A percentile compares a stretch with the other conserved stretches of the same genome.
phyloP scores from a whole-genome alignment of 2,329 filamentous ascomycete species.

The Xylaria sp. region DNA sequence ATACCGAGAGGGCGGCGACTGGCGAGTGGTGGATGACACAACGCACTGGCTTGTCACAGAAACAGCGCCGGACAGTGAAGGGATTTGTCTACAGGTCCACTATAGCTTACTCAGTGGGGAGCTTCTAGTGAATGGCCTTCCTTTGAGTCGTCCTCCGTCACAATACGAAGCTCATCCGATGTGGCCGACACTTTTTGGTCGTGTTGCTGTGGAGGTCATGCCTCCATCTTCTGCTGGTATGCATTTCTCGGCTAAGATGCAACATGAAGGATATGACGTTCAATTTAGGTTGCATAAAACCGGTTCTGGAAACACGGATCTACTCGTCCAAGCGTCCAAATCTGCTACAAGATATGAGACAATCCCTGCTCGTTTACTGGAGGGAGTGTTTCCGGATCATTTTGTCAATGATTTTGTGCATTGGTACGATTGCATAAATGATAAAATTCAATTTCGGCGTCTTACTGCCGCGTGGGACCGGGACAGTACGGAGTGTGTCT shows the following conservation, averaged over 20 bases:
- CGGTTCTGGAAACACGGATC: not conserved
- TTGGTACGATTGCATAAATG: slow-evolving; percentile 29
- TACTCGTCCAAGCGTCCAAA: slow-evolving; percentile 23
- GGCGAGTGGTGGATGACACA: slow-evolving; percentile 15
- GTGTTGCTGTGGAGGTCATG: slow-evolving; percentile 56
- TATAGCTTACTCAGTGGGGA: slow-evolving; percentile 64
- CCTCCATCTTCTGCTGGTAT: slow-evolving; percentile 54
- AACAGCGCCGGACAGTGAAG: not conserved
- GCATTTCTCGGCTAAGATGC: slow-evolving; percentile 53
- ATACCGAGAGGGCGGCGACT: slow-evolving; percentile 12
- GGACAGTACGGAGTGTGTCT: not conserved
- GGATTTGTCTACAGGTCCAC: slow-evolving; percentile 49
- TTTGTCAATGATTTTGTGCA: slow-evolving; percentile 31
- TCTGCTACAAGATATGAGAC: slow-evolving; percentile 15
- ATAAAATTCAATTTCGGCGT: slow-evolving; percentile 19
- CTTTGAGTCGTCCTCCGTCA: slow-evolving; percentile 59
- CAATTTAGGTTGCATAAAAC: slow-evolving; percentile 3
- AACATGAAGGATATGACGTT: slow-evolving; percentile 17
- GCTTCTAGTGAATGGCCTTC: slow-evolving; percentile 64
- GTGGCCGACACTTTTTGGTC: slow-evolving; percentile 60
- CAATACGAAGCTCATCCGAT: slow-evolving; percentile 55
- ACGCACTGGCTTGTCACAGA: slow-evolving; percentile 28
- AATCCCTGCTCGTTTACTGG: slow-evolving; percentile 22
- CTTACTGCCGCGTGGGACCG: slow-evolving; percentile 2
- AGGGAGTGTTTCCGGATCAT: slow-evolving; percentile 16